phyloP scores from a whole-genome alignment of 306 rosid species.

The Alnus rubra region DNA sequence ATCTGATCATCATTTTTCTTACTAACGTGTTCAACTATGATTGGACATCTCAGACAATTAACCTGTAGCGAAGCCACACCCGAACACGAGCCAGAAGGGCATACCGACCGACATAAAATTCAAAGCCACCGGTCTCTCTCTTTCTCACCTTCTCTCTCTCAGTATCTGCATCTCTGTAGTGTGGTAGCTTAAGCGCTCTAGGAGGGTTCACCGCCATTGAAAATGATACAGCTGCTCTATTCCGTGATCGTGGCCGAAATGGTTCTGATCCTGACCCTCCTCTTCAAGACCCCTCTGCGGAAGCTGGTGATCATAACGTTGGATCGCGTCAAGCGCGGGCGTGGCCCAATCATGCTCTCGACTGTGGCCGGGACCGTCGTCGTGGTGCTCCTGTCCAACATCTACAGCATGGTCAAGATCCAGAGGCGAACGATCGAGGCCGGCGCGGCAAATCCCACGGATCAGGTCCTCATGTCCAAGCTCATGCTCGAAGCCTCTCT shows the following conservation, averaged over 20 bases:
- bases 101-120: background rate
- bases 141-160: too few relatives aligned
- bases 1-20: too few relatives aligned
- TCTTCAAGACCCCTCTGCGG: slow-evolving; percentile 81
- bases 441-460: slow-evolving; percentile 77
- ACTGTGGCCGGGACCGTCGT: slow-evolving; percentile 71
- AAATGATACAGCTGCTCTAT: slow-evolving; percentile 82
- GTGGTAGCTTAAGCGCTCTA: background rate
- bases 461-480: slow-evolving; percentile 81
- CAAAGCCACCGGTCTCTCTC: background rate
- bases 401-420: slow-evolving; percentile 64
- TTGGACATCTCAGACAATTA: too few relatives aligned
- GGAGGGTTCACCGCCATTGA: slow-evolving; percentile 3
- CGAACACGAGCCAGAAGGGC: too few relatives aligned
- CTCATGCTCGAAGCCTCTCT: slow-evolving; percentile 91
- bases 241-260: slow-evolving; percentile 51
- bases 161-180: background rate
- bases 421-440: slow-evolving; percentile 58
- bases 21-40: too few relatives aligned
- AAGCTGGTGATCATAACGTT: slow-evolving; percentile 68
- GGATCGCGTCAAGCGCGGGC: slow-evolving; percentile 84
- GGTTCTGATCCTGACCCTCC: slow-evolving; percentile 59
- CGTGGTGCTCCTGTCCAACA: slow-evolving; percentile 54
- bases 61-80: too few relatives aligned
- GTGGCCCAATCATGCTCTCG: slow-evolving; percentile 74